phyloP scores from a whole-genome alignment of 129 eudicot species.

The Escallonia rubra region DNA sequence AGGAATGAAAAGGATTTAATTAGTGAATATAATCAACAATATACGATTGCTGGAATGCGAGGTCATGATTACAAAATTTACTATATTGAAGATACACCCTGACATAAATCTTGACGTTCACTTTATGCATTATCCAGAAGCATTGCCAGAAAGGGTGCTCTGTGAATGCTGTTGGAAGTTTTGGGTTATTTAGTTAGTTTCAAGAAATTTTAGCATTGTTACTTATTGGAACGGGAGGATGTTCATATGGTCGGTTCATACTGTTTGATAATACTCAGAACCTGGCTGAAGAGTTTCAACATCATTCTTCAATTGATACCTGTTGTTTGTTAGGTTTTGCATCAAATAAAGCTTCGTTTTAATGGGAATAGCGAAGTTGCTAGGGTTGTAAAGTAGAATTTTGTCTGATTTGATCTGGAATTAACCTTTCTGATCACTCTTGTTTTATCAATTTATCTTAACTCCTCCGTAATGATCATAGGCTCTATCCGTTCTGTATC shows the following conservation, averaged over 20 bases:
- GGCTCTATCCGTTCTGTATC: neutral
- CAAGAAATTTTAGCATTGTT: neutral
- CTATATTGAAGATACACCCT: neutral
- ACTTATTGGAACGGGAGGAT: conserved; percentile 3
- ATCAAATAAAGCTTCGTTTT: neutral
- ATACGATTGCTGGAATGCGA: neutral
- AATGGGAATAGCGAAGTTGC: neutral
- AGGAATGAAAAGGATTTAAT: conserved; percentile 19
- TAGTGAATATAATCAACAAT: neutral
- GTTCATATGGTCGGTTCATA: conserved; percentile 4
- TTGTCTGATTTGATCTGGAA: neutral
- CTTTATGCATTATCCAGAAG: neutral
- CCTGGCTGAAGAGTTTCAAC: conserved; percentile 1
- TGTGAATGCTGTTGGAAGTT: conserved; percentile 12
- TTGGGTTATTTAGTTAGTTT: conserved; percentile 2
- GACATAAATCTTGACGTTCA: neutral
- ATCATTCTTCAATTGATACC: conserved; percentile 8
- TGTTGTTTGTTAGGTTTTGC: conserved; percentile 5
- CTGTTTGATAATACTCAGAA: conserved; percentile 2
- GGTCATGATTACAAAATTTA: neutral
- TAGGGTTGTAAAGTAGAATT: neutral
- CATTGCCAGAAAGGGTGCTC: neutral
- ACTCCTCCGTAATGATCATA: neutral
- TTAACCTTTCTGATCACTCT: neutral
- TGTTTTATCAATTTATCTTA: neutral